Conservation (phyloP, 306 rosid species). For the Dalbergia oliveri region DNA sequence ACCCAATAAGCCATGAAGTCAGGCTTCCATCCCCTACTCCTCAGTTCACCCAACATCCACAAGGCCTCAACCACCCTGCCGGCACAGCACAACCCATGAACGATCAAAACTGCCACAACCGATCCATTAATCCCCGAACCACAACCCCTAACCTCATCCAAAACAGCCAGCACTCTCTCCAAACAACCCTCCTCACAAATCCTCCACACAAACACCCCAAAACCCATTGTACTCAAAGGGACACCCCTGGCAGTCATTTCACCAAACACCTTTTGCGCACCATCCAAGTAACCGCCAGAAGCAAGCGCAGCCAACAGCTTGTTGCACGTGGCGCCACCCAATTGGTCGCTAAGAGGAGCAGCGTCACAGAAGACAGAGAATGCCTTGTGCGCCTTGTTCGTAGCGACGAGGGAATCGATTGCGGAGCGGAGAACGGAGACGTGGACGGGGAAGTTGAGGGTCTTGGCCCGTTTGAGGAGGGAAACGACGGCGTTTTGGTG, state of each 20-base stretch:
- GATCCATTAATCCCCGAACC: constrained; percentile 76
- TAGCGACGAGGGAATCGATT: constrained; percentile 61
- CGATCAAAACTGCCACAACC: constrained; percentile 65
- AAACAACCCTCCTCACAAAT: constrained; percentile 59
- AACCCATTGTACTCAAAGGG: constrained; percentile 71
- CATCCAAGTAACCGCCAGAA: constrained; percentile 62
- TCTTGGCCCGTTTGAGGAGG: constrained; percentile 69
- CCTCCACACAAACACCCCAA: constrained; percentile 80
- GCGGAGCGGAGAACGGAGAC: constrained; percentile 65
- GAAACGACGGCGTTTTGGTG: constrained; percentile 63
- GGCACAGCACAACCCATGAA: constrained; percentile 75
- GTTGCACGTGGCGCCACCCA: constrained; percentile 68
- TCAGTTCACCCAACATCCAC: constrained; percentile 68
- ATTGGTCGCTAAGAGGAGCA: constrained; percentile 22
- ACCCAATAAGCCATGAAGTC: constrained; percentile 93
- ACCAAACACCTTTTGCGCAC: constrained; percentile 68
- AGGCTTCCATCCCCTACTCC: constrained; percentile 80
- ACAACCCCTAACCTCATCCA: constrained; percentile 61
- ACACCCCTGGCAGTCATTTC: constrained; percentile 66
- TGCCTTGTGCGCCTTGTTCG: constrained; percentile 61
- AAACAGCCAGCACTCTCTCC: constrained; percentile 51
- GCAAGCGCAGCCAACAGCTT: constrained; percentile 76
- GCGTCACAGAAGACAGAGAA: constrained; percentile 58
- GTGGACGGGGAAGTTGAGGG: constrained; percentile 56
- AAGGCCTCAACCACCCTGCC: constrained; percentile 68